Evolutionary conservation across 2,329 filamentous ascomycete species (phyloP).

Genomic region (Nakataea oryzae): DNA sequence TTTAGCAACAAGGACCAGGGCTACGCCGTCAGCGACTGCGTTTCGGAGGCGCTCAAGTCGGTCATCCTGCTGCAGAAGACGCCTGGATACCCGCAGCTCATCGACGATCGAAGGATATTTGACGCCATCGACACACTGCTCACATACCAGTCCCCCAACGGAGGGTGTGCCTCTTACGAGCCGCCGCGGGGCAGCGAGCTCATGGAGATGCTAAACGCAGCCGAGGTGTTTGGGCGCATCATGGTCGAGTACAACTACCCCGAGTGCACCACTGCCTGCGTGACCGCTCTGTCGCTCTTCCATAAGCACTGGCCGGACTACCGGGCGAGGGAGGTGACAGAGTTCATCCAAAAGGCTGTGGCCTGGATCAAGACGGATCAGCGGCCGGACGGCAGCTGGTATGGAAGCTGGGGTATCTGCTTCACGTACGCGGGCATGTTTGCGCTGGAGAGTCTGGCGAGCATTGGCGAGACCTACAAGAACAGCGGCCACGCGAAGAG

Average conservation of each 20-base stretch:
- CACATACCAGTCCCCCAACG: conserved; percentile 79
- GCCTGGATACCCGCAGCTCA: conserved; percentile 60
- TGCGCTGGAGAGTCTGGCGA: conserved; percentile 74
- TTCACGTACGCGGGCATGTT: conserved; percentile 98
- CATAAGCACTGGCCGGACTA: conserved; percentile 73
- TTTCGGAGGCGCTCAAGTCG: conserved; percentile 80
- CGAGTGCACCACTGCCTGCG: conserved; percentile 91
- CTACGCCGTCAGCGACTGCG: conserved; percentile 92
- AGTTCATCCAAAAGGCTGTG: conserved; percentile 64
- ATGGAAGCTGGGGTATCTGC: conserved; percentile 95
- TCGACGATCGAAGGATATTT: conserved; percentile 69
- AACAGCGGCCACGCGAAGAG: conserved; percentile 61
- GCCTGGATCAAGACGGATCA: conserved; percentile 76
- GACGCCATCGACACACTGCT: conserved; percentile 86
- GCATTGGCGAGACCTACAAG: conserved; percentile 69
- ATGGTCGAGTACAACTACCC: conserved; percentile 99
- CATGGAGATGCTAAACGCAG: conserved; percentile 82
- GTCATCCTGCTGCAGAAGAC: conserved; percentile 72
- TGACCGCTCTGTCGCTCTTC: conserved; percentile 80
- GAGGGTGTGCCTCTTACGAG: conserved; percentile 88
- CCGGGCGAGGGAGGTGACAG: conserved; percentile 61
- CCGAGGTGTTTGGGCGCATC: conserved; percentile 91
- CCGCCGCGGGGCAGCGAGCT: conserved; percentile 65
- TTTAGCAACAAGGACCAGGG: conserved; percentile 91
- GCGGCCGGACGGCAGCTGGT: conserved; percentile 81